These are phyloP conservation scores for Phoenix roebelenii DNA, from an alignment of 176 grass and related monocot species.

Conservation along the genomic window DNA sequence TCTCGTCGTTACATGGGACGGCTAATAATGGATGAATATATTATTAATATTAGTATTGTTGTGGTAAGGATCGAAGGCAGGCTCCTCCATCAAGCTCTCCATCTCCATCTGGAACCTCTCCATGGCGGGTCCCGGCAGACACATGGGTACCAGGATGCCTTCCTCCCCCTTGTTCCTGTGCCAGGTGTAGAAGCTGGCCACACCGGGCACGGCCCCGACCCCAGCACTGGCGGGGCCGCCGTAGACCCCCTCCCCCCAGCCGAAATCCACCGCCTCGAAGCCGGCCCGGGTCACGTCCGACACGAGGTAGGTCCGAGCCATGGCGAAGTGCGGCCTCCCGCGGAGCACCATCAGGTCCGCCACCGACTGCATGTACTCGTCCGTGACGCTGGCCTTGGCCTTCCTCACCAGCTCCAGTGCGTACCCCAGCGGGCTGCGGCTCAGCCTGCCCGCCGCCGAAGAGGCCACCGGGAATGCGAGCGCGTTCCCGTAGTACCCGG, in stretches of 20 bases:
- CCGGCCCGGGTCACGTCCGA: slow-evolving; percentile 52
- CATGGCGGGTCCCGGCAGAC: not conserved
- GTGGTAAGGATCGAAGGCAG: not conserved
- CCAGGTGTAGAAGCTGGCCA: slow-evolving; percentile 45
- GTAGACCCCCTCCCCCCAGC: slow-evolving; percentile 48
- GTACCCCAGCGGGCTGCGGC: slow-evolving; percentile 27
- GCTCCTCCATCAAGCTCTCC: not conserved
- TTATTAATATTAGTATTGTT: too few species aligned
- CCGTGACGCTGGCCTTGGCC: slow-evolving; percentile 43
- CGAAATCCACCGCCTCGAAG: slow-evolving; percentile 57
- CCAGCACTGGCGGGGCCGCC: slow-evolving; percentile 56
- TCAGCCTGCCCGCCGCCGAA: slow-evolving; percentile 31
- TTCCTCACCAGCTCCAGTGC: slow-evolving; percentile 54
- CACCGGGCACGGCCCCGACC: slow-evolving; percentile 24
- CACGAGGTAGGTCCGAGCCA: slow-evolving; percentile 47
- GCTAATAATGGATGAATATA: too few species aligned
- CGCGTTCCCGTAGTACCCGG: slow-evolving; percentile 73
- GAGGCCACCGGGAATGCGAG: slow-evolving; percentile 48
- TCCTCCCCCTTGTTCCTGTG: slow-evolving; percentile 54
- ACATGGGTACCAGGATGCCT: slow-evolving; percentile 16
- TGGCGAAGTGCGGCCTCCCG: slow-evolving; percentile 25
- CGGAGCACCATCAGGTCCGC: slow-evolving; percentile 46
- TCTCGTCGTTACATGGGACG: too few species aligned
- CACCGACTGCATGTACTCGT: slow-evolving; percentile 58
- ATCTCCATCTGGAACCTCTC: not conserved